Percentiles rank a stretch among this genome's conserved stretches.
Conservation (phyloP, 176 grass and related monocot species). For the Bonia amplexicaulis region DNA sequence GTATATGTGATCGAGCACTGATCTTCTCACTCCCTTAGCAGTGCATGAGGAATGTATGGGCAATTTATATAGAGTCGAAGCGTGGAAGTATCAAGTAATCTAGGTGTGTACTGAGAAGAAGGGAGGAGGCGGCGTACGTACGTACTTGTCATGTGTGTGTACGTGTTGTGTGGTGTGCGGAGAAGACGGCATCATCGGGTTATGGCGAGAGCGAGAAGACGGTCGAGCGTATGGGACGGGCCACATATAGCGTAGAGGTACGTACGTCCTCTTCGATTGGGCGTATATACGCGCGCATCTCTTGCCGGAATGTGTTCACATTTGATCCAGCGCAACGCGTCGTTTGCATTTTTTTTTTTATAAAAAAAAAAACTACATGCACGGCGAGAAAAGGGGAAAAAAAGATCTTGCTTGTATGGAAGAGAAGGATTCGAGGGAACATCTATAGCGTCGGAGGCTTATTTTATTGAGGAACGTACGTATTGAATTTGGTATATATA, state of each 20-base stretch:
- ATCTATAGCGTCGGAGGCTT: no score
- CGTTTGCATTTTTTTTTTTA: no score
- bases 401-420: no score
- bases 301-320: background rate
- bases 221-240: background rate
- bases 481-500: no score
- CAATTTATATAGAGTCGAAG: slow-evolving; percentile 15
- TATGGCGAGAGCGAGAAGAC: background rate
- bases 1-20: no score
- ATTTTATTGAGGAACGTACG: no score
- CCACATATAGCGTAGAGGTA: no score
- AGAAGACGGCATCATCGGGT: background rate
- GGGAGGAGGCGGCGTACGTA: background rate
- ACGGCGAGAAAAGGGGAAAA: no score
- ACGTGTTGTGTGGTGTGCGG: background rate
- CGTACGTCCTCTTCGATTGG: background rate
- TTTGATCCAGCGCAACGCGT: background rate
- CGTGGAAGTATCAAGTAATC: no score
- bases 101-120: slow-evolving; percentile 7
- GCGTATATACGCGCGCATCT: background rate
- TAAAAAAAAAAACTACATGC: no score
- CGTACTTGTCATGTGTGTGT: slow-evolving; percentile 30
- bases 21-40: background rate
- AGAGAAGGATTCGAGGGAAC: no score
- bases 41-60: background rate